phyloP scores from a whole-genome alignment of 495 filamentous ascomycete species.

The Rusavskia elegans region DNA sequence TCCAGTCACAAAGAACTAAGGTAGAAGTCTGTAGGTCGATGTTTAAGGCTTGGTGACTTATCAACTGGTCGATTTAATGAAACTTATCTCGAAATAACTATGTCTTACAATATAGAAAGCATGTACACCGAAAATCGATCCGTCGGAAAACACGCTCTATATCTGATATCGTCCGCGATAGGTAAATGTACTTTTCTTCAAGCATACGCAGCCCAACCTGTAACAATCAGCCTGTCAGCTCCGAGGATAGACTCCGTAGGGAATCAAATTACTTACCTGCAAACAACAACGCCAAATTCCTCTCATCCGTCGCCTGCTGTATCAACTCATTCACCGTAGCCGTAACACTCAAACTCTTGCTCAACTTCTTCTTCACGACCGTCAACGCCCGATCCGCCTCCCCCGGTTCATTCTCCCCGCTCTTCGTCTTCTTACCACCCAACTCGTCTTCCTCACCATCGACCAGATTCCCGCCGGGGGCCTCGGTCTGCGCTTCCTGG shows the following conservation, averaged over 20 bases:
- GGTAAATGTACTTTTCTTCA: slow-evolving; percentile 1
- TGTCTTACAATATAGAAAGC: no score
- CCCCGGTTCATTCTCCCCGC: slow-evolving; percentile 54
- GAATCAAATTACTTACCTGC: no score
- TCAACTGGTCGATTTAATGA: no score
- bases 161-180: no score
- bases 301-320: slow-evolving; percentile 84
- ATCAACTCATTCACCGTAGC: slow-evolving; percentile 96
- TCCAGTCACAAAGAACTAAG: no score
- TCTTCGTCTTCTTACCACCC: slow-evolving; percentile 29
- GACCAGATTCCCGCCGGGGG: slow-evolving; percentile 17
- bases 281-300: slow-evolving; percentile 83
- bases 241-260: no score
- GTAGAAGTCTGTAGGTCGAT: no score
- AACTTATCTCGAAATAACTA: no score
- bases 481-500: slow-evolving; percentile 45
- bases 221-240: no score
- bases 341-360: slow-evolving; percentile 79
- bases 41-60: no score
- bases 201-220: slow-evolving; percentile 57
- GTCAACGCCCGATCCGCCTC: slow-evolving; percentile 86
- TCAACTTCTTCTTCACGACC: slow-evolving; percentile 87
- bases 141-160: no score
- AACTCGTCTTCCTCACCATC: slow-evolving; percentile 13
- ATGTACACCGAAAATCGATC: no score